phyloP scores from a whole-genome alignment of 108 stramenopile genomes.

The Conticribra weissflogii region DNA sequence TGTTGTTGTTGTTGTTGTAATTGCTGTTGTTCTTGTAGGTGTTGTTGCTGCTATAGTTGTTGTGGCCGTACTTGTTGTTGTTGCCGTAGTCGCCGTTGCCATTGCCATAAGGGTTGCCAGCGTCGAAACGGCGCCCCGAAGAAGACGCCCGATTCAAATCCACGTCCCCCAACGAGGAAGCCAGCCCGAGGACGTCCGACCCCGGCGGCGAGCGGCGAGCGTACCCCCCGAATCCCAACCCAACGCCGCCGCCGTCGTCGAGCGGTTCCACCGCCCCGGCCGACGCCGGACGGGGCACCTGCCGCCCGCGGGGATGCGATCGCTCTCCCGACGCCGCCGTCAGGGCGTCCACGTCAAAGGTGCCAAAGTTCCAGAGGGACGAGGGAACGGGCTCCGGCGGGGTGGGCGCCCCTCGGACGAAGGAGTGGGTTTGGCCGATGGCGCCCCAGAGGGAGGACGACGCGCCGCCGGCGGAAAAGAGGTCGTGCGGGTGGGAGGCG shows the following conservation, averaged over 20 bases:
- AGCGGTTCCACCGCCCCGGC: not conserved
- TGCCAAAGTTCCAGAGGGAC: slow-evolving; percentile 47
- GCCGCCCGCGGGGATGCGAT: not conserved
- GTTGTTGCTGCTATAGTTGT: not conserved
- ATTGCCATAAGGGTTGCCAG: not conserved
- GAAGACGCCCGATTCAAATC: not conserved
- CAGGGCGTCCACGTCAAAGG: slow-evolving; percentile 51
- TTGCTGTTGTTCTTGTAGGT: too few species aligned
- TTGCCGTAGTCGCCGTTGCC: too few species aligned
- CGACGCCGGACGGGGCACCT: too few species aligned
- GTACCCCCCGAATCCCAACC: not conserved
- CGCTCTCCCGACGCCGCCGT: slow-evolving; percentile 12
- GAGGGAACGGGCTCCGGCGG: not conserved
- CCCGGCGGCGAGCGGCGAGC: not conserved
- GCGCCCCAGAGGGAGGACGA: slow-evolving; percentile 41
- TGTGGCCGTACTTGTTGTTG: not conserved
- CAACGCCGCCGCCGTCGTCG: slow-evolving; percentile 1
- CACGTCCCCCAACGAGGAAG: not conserved
- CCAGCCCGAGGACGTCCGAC: not conserved
- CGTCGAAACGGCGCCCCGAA: too few species aligned
- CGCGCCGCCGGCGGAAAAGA: not conserved
- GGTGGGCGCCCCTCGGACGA: not conserved
- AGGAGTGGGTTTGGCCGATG: slow-evolving; percentile 36
- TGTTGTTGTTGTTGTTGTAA: too few species aligned
- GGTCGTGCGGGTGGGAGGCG: not conserved